These are phyloP conservation scores for Penicillium sp. DNA, from an alignment of 2,329 filamentous ascomycete genomes.

Conservation along the genomic window DNA sequence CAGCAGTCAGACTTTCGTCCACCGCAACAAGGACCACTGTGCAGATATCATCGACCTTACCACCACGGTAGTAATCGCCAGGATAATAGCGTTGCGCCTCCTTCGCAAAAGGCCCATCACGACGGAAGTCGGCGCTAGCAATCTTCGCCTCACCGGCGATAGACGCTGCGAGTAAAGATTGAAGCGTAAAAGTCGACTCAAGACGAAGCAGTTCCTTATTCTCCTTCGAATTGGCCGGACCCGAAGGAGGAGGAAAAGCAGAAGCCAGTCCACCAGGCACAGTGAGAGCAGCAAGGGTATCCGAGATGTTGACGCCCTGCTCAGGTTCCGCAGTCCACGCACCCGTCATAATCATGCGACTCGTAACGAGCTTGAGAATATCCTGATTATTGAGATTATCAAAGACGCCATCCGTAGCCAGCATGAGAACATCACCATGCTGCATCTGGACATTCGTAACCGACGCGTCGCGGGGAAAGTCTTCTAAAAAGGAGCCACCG, in stretches of 20 bases:
- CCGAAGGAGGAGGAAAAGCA: constrained; percentile 23
- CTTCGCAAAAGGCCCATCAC: constrained; percentile 92
- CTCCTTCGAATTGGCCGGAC: constrained; percentile 10
- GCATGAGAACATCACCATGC: constrained; percentile 90
- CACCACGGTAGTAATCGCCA: constrained; percentile 82
- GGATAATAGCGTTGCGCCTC: constrained; percentile 90
- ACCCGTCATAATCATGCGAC: constrained; percentile 71
- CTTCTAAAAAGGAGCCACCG: constrained; percentile 78
- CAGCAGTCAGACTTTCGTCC: constrained; percentile 59
- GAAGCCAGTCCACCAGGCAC: constrained; percentile 49
- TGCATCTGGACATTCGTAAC: constrained; percentile 75
- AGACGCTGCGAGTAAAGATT: constrained; percentile 76
- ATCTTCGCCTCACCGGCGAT: constrained; percentile 82
- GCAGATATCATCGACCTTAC: constrained; percentile 95
- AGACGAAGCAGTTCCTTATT: constrained; percentile 14
- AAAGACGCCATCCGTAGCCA: constrained; percentile 94
- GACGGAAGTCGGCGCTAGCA: constrained; percentile 77
- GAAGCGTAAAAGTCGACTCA: constrained; percentile 60
- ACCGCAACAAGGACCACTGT: constrained; percentile 79
- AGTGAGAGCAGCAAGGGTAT: constrained; percentile 62
- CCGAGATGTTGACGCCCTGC: constrained; percentile 65
- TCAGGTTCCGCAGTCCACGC: constrained; percentile 71
- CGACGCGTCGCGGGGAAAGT: constrained; percentile 82
- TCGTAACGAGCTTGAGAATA: constrained; percentile 77
- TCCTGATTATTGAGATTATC: constrained; percentile 95